Conservation (phyloP, 345 rosid species). For the Dipteronia sinensis region DNA sequence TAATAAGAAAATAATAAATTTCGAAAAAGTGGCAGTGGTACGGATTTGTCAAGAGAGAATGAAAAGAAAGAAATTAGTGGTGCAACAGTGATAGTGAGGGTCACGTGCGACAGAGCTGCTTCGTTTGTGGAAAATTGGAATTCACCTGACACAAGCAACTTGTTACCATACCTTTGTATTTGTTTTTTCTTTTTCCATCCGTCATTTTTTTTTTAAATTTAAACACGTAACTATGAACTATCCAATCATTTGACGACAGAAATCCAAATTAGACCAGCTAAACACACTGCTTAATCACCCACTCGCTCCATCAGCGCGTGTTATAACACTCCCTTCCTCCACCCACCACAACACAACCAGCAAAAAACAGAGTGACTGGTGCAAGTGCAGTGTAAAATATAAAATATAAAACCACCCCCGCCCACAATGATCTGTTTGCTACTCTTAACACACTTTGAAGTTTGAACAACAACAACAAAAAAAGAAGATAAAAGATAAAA, state of each 20-base stretch:
- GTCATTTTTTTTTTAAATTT: constrained; percentile 15
- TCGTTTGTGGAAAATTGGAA: constrained; percentile 11
- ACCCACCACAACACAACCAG: too few relatives aligned
- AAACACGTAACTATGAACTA: constrained; percentile 34
- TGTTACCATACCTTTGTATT: constrained; percentile 8
- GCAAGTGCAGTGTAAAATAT: too few relatives aligned
- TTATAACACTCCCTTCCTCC: too few relatives aligned
- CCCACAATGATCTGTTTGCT: background rate
- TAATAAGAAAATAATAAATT: too few relatives aligned
- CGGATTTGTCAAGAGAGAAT: background rate
- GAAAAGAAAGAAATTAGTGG: background rate
- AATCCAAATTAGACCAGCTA: background rate
- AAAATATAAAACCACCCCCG: constrained; percentile 1
- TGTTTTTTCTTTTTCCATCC: constrained; percentile 5
- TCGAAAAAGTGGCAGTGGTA: background rate
- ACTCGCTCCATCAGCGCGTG: constrained; percentile 16
- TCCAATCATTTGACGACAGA: constrained; percentile 43
- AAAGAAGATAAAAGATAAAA: background rate
- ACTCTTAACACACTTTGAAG: background rate
- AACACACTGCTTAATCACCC: background rate
- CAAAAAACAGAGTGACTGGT: too few relatives aligned
- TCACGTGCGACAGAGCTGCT: constrained; percentile 41
- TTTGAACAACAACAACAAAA: background rate
- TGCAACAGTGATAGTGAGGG: constrained; percentile 20
- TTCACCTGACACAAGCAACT: constrained; percentile 22